Base-by-base conservation (phyloP, 1,139 yeast genomes). In the Suhomyces taliae region DNA sequence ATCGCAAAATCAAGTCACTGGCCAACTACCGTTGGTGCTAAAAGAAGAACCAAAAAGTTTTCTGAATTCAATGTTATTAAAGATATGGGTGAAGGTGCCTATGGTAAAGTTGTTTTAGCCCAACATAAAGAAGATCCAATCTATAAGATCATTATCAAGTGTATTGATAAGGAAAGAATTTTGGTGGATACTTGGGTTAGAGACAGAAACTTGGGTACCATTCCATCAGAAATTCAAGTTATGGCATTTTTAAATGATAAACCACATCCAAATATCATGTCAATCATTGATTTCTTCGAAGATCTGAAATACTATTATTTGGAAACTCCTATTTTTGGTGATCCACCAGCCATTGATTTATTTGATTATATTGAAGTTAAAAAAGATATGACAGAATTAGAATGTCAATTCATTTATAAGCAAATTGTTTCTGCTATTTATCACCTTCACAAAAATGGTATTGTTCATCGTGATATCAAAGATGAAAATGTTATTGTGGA, bases 181-280 rank as follows among this genome's bases (percentile, higher is more conserved):
- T 72, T 93, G 59, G 97, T 93, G 8, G 99, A 93, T 64, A 90
- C 98, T 0, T 93, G 99, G 99, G 96, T 90, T 2, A 75, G 98
- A 47, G 98, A 93, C 65, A 79, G 97, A 24, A 81, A 80, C 52
- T 71, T 91, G 37, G 99, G 99, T 5, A 91, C 97, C 0, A 87
- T 93, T 32, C 98, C 99, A 0, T 84, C 93, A 14, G 99, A 93
- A 65, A 93, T 93, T 57, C 96, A 90, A 64, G 86, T 93, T 41
- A 85, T 93, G 90, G 85, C 93, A 29, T 83, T 84, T 19, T 71
- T 93, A 50, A 83, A 83, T 59, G 72, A 76, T 44, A 81, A 82
- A 52, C 93, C 91, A 1, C 98, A 93, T 64, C 93, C 91, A 7
- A 90, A 90, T 63, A 87, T 91, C 42, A 80, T 90, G 77, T 76